Evolutionary conservation across 2,329 filamentous ascomycete species (phyloP).

Genomic region (Rasamsonia emersonii): DNA sequence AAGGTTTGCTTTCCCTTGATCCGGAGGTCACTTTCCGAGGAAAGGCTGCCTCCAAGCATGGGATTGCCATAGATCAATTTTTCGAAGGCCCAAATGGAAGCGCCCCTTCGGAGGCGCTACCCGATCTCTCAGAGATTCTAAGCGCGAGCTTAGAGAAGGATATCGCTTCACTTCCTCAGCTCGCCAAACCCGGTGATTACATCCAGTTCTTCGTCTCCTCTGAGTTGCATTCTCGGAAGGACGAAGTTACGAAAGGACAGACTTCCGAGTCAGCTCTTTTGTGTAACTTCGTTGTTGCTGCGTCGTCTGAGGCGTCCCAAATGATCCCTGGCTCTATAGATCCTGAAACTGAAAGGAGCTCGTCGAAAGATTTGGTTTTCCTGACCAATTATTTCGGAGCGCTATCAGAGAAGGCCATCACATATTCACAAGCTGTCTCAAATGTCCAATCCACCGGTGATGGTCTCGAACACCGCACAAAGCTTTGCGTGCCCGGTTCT

Average conservation of each 20-base stretch:
- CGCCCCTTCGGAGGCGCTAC: slow-evolving; percentile 3
- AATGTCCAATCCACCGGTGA: background rate
- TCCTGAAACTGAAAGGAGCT: background rate
- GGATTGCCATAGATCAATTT: slow-evolving; percentile 15
- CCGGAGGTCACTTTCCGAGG: slow-evolving; percentile 27
- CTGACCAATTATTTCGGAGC: slow-evolving; percentile 30
- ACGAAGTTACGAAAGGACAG: background rate
- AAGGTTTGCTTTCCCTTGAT: slow-evolving; percentile 34
- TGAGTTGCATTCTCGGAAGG: slow-evolving; percentile 10
- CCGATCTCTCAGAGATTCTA: slow-evolving; percentile 14
- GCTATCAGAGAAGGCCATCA: slow-evolving; percentile 31
- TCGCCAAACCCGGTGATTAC: slow-evolving; percentile 28
- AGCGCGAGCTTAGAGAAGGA: slow-evolving; percentile 17
- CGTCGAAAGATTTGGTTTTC: slow-evolving; percentile 13
- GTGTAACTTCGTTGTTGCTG: slow-evolving; percentile 25
- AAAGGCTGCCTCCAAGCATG: slow-evolving; percentile 4
- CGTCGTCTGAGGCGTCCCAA: slow-evolving; percentile 17
- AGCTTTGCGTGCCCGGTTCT: slow-evolving; percentile 27
- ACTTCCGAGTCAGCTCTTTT: slow-evolving; percentile 10
- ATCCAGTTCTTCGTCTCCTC: slow-evolving; percentile 34
- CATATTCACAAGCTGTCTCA: slow-evolving; percentile 11
- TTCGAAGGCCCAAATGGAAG: slow-evolving; percentile 11
- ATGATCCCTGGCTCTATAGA: slow-evolving; percentile 1
- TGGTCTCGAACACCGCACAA: slow-evolving; percentile 15
- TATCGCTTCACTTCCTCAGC: slow-evolving; percentile 31